Percentiles rank a stretch among this genome's conserved stretches.
Conservation (phyloP, 2,329 filamentous ascomycete genomes). For the Calonectria crousiana region DNA sequence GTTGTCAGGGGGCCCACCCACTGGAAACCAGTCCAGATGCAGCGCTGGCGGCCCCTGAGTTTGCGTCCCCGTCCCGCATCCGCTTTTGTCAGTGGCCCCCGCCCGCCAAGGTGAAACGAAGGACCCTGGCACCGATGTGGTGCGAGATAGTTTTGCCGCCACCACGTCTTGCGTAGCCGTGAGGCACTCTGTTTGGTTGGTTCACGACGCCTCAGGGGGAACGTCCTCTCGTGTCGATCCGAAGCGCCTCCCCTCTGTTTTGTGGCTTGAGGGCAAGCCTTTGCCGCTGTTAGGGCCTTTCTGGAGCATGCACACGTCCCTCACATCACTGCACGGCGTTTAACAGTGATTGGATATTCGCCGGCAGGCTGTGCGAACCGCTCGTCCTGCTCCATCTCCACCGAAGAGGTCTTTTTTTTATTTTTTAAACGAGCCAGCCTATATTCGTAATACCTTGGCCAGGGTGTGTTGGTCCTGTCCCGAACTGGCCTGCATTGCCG, state of each 20-base stretch:
- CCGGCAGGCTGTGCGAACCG: neutral
- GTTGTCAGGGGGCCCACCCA: conserved; percentile 14
- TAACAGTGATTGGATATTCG: neutral
- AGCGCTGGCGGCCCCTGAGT: conserved; percentile 13
- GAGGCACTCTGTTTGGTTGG: conserved; percentile 17
- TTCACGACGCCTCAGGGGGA: neutral
- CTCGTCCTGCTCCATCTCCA: neutral
- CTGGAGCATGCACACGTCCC: conserved; percentile 17
- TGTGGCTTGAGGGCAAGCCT: conserved; percentile 3
- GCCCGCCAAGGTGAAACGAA: conserved; percentile 19
- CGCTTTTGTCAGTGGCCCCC: conserved; percentile 9
- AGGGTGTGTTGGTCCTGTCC: conserved; percentile 40
- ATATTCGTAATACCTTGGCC: conserved; percentile 11
- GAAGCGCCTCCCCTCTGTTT: conserved; percentile 30
- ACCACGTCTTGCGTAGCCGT: conserved; percentile 12
- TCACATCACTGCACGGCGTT: conserved; percentile 12
- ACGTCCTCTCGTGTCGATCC: conserved; percentile 28
- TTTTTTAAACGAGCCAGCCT: neutral
- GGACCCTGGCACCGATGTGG: neutral
- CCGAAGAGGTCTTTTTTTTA: neutral
- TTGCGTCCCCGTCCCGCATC: conserved; percentile 11
- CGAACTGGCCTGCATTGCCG: conserved; percentile 36
- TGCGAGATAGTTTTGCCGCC: conserved; percentile 15
- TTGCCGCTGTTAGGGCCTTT: conserved; percentile 16
- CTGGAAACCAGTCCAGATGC: conserved; percentile 21